Evolutionary conservation across 1,284 basidiomycete species (phyloP).

Genomic region (Tilletiopsis washingtonensis): DNA sequence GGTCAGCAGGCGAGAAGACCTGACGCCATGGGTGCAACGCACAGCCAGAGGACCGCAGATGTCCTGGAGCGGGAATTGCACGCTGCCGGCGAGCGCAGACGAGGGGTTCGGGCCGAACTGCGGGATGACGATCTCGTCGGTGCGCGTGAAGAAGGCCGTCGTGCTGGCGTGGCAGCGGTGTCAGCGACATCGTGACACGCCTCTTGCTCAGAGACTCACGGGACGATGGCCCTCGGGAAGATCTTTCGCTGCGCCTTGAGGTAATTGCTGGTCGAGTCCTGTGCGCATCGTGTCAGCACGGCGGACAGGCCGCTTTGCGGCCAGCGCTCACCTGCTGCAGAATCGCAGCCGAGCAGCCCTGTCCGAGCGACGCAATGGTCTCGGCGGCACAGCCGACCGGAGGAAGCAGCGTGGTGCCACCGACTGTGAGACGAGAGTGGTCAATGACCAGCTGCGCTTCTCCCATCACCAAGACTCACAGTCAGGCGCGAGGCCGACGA

Average conservation of each 20-base stretch:
- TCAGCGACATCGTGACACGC: no score
- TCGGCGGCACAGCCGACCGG: neutral
- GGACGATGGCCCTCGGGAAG: conserved; percentile 2
- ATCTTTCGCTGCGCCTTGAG: conserved; percentile 6
- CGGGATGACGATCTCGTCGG: conserved; percentile 9
- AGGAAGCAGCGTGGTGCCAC: conserved; percentile 5
- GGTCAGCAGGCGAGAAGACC: no score
- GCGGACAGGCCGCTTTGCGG: no score
- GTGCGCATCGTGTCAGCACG: no score
- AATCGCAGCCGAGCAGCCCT: conserved; percentile 6
- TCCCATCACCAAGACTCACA: no score
- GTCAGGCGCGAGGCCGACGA: conserved; percentile 6
- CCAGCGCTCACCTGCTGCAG: conserved; percentile 7
- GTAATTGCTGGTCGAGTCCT: neutral
- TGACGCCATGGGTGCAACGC: no score
- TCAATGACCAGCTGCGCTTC: no score
- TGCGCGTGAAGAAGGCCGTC: conserved; percentile 12
- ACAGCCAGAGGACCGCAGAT: conserved; percentile 2
- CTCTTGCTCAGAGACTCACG: no score
- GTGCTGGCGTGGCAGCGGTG: neutral
- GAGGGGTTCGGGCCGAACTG: conserved; percentile 7
- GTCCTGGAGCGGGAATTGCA: conserved; percentile 9
- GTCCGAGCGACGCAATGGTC: neutral
- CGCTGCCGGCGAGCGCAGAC: conserved; percentile 1
- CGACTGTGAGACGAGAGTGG: no score